Evolutionary conservation across 2,329 filamentous ascomycete species (phyloP), one percentile per base, ranked within the genome.

Genomic region (Fusarium decemcellulare): DNA sequence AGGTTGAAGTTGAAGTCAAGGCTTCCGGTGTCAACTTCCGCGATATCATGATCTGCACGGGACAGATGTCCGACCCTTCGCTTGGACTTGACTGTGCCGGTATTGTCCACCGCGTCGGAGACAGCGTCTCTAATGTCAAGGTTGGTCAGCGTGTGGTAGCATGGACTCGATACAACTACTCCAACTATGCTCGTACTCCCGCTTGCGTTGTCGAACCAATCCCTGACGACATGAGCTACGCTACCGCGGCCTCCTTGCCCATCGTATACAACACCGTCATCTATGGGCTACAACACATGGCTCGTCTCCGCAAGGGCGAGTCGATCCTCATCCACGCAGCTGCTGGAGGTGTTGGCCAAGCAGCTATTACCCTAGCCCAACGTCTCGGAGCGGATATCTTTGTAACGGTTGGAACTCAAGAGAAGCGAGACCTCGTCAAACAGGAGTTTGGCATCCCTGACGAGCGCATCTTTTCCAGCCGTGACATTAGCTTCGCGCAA

Each of bases 281-380:
- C 27, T 59, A 60, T 15, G 59, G 47, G 6, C 48, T 70, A 5
- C 27, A 58, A 7, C 29, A 59, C 6, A 34, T 61, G 8, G 58
- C 60, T 8, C 39, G 53, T 12, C 15, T 67, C 3, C 48, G 55
- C 10, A 42, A 42, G 11, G 61, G 64, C 8, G 50, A 80, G 46
- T 67, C 61, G 4, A 67, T 81, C 1, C 73, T 81, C 1, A 77
- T 80, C 30, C 78, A 66, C n/a, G 60, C 48, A 5, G 55, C 60
- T 5, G 59, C 60, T 14, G 55, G 60, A 2, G 63, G 44, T 2
- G 66, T 77, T 3, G 79, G 79, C 2, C 72, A 74, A 30, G 75
- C 73, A 3, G 76, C 77, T 4, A 66, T 80, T 4, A 54, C 68
- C 50, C 37, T 80, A 1, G 70, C 70, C 14, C 42, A 67, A 27